These are phyloP conservation scores for Trametes pubescens DNA, from an alignment of 1,284 basidiomycete species.

Conservation along the genomic window DNA sequence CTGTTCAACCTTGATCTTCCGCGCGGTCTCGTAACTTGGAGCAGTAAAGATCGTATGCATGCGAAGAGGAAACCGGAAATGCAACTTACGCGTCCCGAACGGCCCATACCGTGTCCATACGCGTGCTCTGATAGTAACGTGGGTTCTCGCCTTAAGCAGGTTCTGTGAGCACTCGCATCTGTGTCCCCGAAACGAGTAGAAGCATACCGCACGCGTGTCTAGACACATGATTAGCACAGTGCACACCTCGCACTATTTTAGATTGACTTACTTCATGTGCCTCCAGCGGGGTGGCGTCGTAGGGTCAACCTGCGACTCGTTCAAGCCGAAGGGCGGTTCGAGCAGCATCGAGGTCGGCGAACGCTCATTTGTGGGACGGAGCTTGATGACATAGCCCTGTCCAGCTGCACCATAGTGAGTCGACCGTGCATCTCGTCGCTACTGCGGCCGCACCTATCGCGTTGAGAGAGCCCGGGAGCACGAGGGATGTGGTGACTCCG, in stretches of 20 bases:
- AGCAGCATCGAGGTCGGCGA: conserved; percentile 55
- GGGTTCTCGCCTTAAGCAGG: conserved; percentile 37
- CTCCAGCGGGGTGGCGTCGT: conserved; percentile 48
- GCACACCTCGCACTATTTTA: background rate
- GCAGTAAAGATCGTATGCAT: conserved; percentile 38
- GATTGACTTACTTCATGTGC: conserved; percentile 52
- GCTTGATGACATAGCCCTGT: conserved; percentile 61
- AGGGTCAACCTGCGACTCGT: conserved; percentile 41
- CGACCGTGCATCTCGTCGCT: background rate
- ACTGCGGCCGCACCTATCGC: conserved; percentile 55
- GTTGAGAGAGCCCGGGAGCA: conserved; percentile 65
- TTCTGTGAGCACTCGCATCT: background rate
- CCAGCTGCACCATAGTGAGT: conserved; percentile 41
- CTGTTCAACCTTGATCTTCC: conserved; percentile 74
- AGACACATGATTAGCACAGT: conserved; percentile 3
- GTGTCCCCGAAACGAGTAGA: background rate
- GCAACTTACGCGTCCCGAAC: conserved; percentile 46
- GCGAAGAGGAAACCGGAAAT: background rate
- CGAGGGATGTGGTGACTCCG: conserved; percentile 74
- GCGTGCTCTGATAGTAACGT: conserved; percentile 44
- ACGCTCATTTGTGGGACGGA: conserved; percentile 53
- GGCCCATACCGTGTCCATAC: conserved; percentile 56
- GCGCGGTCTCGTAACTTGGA: conserved; percentile 65
- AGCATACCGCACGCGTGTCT: conserved; percentile 51
- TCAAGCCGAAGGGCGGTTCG: conserved; percentile 53